A percentile compares a stretch with the other conserved stretches of the same genome.
These are phyloP conservation scores for Leptographium radiaticola DNA, from an alignment of 2,329 filamentous ascomycete genomes.

Conservation along the genomic window DNA sequence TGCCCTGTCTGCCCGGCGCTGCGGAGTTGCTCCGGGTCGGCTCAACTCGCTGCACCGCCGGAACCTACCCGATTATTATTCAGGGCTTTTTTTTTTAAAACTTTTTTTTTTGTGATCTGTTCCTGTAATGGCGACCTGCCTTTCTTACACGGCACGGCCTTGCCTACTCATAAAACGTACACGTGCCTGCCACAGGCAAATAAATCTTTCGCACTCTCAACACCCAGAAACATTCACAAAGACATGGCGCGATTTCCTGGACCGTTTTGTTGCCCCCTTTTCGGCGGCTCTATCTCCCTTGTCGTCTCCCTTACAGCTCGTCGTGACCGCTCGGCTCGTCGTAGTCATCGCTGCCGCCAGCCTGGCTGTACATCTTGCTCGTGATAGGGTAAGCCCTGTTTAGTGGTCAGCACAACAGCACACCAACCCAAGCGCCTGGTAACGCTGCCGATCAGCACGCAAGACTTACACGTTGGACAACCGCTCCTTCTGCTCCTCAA, in stretches of 20 bases:
- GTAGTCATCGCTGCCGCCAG: conserved; percentile 48
- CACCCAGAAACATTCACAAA: background rate
- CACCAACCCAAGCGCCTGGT: background rate
- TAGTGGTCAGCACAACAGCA: background rate
- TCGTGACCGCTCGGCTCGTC: conserved; percentile 61
- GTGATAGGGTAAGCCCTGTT: conserved; percentile 81
- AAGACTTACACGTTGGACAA: conserved; percentile 57
- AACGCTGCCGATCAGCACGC: too few species aligned
- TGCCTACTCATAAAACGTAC: background rate
- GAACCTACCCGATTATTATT: background rate
- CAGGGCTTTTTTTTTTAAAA: too few species aligned
- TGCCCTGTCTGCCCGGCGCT: background rate
- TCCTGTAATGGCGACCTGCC: background rate
- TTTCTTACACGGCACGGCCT: background rate
- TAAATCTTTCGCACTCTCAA: background rate
- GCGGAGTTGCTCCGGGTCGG: conserved; percentile 8
- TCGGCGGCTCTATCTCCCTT: background rate
- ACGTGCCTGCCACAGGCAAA: background rate
- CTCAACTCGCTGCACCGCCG: background rate
- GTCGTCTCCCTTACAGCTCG: conserved; percentile 50
- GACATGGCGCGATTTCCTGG: background rate
- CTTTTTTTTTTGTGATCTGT: background rate
- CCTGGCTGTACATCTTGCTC: conserved; percentile 80
- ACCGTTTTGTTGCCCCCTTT: background rate
- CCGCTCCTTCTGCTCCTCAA: conserved; percentile 99